phyloP scores from a whole-genome alignment of 257 asterid species.

The Misopates orontium region DNA sequence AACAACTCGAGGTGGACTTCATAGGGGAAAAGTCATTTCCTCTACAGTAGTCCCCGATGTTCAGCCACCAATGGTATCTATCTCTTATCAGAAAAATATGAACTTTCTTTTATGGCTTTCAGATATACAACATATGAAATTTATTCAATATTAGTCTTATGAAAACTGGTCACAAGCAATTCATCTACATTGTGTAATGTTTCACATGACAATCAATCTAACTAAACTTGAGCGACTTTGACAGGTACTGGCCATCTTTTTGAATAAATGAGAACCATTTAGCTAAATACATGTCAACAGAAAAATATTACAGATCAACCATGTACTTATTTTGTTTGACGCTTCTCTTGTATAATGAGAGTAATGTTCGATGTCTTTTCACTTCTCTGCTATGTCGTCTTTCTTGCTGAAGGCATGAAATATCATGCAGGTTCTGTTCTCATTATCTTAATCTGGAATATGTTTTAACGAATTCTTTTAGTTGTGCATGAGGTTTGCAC shows the following conservation, averaged over 20 bases:
- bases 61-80: conserved; percentile 96
- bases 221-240: not conserved
- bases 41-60: conserved; percentile 75
- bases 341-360: too few relatives aligned
- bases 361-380: too few relatives aligned
- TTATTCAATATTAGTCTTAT: not conserved
- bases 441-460: too few relatives aligned
- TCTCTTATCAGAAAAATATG: not conserved
- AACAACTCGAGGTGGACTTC: conserved; percentile 90
- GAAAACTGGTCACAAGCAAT: conserved; percentile 1
- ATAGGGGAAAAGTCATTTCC: conserved; percentile 86
- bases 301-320: too few relatives aligned
- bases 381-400: too few relatives aligned
- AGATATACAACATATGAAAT: not conserved
- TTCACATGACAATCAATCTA: not conserved
- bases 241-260: not conserved
- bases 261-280: not conserved
- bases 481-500: too few relatives aligned
- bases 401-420: not conserved
- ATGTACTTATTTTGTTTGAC: too few relatives aligned
- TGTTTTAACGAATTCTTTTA: too few relatives aligned
- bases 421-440: too few relatives aligned
- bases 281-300: not conserved
- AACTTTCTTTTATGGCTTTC: not conserved
- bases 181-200: conserved; percentile 2